Conservation (phyloP, 352 stramenopile species). For the Nothophytophthora sp. region DNA sequence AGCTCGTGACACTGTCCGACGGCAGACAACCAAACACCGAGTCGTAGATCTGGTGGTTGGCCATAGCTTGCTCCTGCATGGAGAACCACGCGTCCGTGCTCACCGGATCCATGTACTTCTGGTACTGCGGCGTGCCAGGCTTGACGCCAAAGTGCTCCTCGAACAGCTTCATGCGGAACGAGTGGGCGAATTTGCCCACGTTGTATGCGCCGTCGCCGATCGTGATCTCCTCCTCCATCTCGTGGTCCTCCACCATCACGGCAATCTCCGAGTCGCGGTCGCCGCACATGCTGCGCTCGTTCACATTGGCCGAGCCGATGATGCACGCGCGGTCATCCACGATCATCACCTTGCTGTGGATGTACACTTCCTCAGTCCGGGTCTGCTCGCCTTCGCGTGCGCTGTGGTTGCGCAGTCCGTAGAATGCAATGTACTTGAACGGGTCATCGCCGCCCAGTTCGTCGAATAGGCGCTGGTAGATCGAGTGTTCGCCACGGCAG, state of each 20-base stretch:
- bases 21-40: constrained; percentile 81
- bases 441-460: constrained; percentile 77
- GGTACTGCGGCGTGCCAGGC: constrained; percentile 45
- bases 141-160: constrained; percentile 81
- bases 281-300: constrained; percentile 86
- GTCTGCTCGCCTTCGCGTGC: constrained; percentile 35
- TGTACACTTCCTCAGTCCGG: constrained; percentile 81
- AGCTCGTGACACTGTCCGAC: constrained; percentile 69
- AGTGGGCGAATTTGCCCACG: constrained; percentile 83
- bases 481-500: constrained; percentile 76
- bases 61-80: constrained; percentile 86
- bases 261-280: constrained; percentile 89
- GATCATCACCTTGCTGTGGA: constrained; percentile 93
- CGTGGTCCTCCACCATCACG: constrained; percentile 80
- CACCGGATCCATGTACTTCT: constrained; percentile 67
- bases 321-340: constrained; percentile 81
- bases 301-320: constrained; percentile 88
- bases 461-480: constrained; percentile 81
- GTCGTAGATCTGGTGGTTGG: constrained; percentile 84
- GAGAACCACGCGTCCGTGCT: constrained; percentile 71
- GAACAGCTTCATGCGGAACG: constrained; percentile 88
- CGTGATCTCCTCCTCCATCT: constrained; percentile 56
- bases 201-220: constrained; percentile 46
- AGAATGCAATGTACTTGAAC: constrained; percentile 90
- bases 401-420: constrained; percentile 69